Evolutionary conservation across 164 flowering plant species (phyloP), one percentile per base, ranked within the genome.

Genomic region (Buxus sempervirens): DNA sequence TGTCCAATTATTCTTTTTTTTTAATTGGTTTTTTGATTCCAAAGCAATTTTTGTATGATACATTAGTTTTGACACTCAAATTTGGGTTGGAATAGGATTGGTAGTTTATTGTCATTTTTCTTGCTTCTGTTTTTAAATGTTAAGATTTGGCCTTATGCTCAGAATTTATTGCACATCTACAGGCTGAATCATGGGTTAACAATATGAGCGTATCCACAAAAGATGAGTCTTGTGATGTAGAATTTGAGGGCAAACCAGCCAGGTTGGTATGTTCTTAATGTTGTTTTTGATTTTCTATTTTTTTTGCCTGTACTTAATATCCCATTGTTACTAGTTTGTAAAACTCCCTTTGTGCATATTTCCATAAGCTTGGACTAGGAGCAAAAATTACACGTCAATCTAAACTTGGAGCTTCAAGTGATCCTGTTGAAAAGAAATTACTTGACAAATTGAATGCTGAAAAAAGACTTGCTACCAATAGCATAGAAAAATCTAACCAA

Each of bases 181-280:
- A 90, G 93, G 93, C 93, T 69, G 86, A 90, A 64, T 70, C 79
- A 75, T 90, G 96, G 91, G 88, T 90, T 58, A 78, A 78, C 64
- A 75, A 76, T 58, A 90, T 87, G 96, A 80, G 79, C 64, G 75
- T 78, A 78, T 49, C 78, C 65, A 27, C 72, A 32, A 80, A 67
- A 15, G 77, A 84, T 67, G 84, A 80, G 21, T 70, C 78, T 26
- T 27, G 49, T 36, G 74, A 66, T 51, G 64, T 65, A 42, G 84
- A 82, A 66, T 51, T 74, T 27, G 83, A 77, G 66, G 79, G 79
- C 60, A 82, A 89, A 21, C 90, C 88, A 16, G 0, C 78, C 36
- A 84, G 91, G 93, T 88, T 15, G 66, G 12, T 45, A 32, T 32
- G 38, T 32, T 32, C 5, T 32, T 32, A 32, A 3, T 32, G 7